Percentiles rank a stretch among this genome's conserved stretches.
Conservation (phyloP, 2,329 filamentous ascomycete species). For the Trichoderma sp. region DNA sequence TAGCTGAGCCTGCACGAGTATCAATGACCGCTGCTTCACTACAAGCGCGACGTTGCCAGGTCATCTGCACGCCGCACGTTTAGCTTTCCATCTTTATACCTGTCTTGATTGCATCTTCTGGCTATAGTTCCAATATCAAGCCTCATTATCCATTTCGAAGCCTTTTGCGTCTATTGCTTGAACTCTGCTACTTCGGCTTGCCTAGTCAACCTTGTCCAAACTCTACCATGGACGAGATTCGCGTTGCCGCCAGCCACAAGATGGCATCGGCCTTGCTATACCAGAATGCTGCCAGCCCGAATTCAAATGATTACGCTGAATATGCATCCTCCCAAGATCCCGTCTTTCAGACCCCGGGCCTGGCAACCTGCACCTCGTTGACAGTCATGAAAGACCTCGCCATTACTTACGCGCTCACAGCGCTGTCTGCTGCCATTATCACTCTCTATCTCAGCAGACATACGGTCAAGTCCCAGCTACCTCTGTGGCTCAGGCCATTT, state of each 20-base stretch:
- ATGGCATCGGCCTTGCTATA: not conserved
- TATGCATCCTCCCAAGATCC: not conserved
- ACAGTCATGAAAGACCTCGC: conserved; percentile 23
- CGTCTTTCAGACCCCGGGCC: not conserved
- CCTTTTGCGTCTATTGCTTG: not conserved
- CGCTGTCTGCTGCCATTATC: conserved; percentile 35
- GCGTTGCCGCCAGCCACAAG: not conserved
- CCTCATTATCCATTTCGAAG: not conserved
- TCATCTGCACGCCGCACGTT: fast-evolving
- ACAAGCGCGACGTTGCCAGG: not conserved
- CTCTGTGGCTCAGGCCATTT: conserved; percentile 47
- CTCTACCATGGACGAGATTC: not conserved
- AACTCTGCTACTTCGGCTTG: not conserved
- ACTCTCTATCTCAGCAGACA: conserved; percentile 35
- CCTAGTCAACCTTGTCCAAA: not conserved
- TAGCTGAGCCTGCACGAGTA: not conserved
- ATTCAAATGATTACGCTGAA: not conserved
- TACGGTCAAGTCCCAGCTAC: conserved; percentile 36
- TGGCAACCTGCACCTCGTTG: not conserved
- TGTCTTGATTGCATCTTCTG: no score
- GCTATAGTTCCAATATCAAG: not conserved
- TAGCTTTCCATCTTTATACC: not conserved
- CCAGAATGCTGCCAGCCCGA: not conserved
- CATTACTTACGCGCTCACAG: conserved; percentile 31
- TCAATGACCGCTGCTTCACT: not conserved